Evolutionary conservation across 495 filamentous ascomycete species (phyloP).

Genomic region (Lasiosphaeria hispida): DNA sequence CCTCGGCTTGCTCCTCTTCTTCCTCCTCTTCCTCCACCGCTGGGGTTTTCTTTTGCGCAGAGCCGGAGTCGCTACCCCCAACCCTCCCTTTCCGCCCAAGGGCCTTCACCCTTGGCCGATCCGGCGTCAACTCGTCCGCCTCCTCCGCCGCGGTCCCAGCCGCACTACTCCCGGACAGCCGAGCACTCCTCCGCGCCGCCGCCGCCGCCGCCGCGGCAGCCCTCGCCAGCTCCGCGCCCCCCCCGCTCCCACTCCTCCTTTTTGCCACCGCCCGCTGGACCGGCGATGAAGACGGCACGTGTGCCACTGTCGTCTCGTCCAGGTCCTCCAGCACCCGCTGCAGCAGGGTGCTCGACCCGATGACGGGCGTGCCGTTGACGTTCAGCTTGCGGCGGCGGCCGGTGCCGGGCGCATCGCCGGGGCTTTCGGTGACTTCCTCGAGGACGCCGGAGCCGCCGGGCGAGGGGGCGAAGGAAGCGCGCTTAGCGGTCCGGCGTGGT

Average conservation of each 20-base stretch:
- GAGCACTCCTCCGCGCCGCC: constrained; percentile 9
- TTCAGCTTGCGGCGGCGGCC: constrained; percentile 33
- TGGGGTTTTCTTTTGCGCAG: no score
- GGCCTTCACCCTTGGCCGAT: constrained; percentile 9
- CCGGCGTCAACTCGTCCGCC: constrained; percentile 7
- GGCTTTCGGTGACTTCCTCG: constrained; percentile 48
- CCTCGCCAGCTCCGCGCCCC: not conserved
- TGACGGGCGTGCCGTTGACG: constrained; percentile 18
- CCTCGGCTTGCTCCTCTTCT: constrained; percentile 20
- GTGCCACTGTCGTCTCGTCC: constrained; percentile 10
- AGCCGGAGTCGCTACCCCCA: no score
- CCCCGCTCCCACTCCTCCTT: constrained; percentile 15
- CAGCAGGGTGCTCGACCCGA: constrained; percentile 30
- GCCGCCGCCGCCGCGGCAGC: not conserved
- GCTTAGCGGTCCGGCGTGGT: no score
- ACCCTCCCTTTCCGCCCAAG: not conserved
- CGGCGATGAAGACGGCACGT: constrained; percentile 38
- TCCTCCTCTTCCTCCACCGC: constrained; percentile 16
- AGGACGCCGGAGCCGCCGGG: not conserved
- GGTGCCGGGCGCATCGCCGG: constrained; percentile 47
- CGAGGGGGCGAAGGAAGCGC: not conserved
- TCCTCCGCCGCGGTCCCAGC: not conserved
- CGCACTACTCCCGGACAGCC: constrained; percentile 12
- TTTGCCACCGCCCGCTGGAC: constrained; percentile 33
- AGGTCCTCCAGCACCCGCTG: constrained; percentile 30